Conservation (phyloP, 805 yeast species). For the Metschnikowia lochheadii region DNA sequence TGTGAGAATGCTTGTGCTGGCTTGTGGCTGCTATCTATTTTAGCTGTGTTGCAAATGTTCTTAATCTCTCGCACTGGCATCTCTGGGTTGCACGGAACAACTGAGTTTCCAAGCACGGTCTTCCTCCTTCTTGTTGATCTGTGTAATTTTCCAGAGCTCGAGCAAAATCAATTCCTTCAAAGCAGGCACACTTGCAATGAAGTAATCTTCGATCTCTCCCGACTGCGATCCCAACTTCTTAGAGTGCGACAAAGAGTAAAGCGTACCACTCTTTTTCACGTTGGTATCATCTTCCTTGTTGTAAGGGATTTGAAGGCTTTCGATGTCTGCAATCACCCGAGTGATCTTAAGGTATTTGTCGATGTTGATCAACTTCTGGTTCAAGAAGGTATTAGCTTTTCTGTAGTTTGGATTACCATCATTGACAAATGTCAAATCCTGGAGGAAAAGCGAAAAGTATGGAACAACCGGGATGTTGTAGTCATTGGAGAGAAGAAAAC, state of each 20-base stretch:
- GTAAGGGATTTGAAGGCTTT: constrained; percentile 64
- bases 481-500: constrained; percentile 47
- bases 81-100: constrained; percentile 55
- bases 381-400: constrained; percentile 53
- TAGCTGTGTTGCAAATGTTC: background rate
- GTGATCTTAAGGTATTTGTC: constrained; percentile 71
- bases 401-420: constrained; percentile 76
- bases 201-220: constrained; percentile 30
- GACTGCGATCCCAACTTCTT: constrained; percentile 7
- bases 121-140: constrained; percentile 52
- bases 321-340: constrained; percentile 60
- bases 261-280: constrained; percentile 21
- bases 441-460: constrained; percentile 67
- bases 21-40: background rate
- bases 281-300: constrained; percentile 18
- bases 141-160: constrained; percentile 69
- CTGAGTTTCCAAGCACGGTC: constrained; percentile 75
- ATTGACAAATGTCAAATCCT: constrained; percentile 74
- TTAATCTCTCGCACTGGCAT: constrained; percentile 11
- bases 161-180: constrained; percentile 58
- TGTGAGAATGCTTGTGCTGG: too few relatives aligned
- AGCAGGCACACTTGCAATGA: constrained; percentile 38
- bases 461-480: constrained; percentile 67
- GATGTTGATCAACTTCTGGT: constrained; percentile 61
- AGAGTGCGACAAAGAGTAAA: constrained; percentile 17